These are phyloP conservation scores for Catharanthus roseus DNA, from an alignment of 257 asterid genomes.

Conservation along the genomic window DNA sequence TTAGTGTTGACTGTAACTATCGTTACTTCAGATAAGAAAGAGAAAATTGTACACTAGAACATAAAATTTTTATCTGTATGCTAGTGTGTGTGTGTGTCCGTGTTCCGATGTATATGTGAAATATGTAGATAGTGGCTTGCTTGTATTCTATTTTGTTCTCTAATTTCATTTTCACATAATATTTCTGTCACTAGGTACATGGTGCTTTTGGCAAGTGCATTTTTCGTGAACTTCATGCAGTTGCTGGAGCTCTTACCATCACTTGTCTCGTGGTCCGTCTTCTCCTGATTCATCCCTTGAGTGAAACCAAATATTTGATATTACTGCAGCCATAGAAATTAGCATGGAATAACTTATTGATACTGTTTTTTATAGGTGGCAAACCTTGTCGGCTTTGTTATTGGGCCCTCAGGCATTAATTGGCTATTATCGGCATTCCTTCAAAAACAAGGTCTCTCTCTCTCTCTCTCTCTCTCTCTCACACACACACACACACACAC, in stretches of 20 bases:
- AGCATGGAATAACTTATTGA: slow-evolving; percentile 7
- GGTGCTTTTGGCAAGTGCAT: slow-evolving; percentile 54
- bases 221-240: slow-evolving; percentile 86
- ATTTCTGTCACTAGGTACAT: slow-evolving; percentile 47
- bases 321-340: slow-evolving; percentile 1
- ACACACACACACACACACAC: no score
- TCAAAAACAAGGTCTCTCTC: slow-evolving; percentile 50
- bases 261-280: slow-evolving; percentile 85
- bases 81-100: neutral
- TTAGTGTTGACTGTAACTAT: neutral
- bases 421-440: slow-evolving; percentile 80
- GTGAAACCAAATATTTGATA: slow-evolving; percentile 10
- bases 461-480: slow-evolving; percentile 12
- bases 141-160: slow-evolving; percentile 12
- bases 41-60: neutral
- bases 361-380: slow-evolving; percentile 58
- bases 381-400: slow-evolving; percentile 91
- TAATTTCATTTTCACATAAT: slow-evolving; percentile 14
- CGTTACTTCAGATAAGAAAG: neutral
- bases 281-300: slow-evolving; percentile 24
- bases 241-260: slow-evolving; percentile 93
- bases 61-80: neutral
- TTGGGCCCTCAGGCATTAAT: slow-evolving; percentile 90
- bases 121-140: neutral
- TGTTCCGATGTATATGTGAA: neutral